Evolutionary conservation across 192 early-diverging fungal genomes (phyloP), one percentile per base, ranked within the genome.

Genomic region (Diversispora eburnea): DNA sequence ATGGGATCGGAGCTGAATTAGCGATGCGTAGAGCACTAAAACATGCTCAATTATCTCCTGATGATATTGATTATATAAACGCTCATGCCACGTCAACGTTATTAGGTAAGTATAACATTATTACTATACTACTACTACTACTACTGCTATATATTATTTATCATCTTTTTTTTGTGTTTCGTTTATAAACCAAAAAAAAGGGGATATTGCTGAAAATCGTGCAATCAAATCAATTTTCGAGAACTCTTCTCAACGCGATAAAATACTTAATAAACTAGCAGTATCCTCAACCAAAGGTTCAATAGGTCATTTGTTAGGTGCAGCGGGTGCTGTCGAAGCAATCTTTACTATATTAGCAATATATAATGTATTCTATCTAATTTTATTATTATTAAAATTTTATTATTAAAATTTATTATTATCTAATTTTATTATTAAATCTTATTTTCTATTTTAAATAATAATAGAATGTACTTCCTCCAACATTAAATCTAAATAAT

Each of bases 221-320:
- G 94, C 96, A 7, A 95, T 98, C 58, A 88, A 90, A 70, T 60
- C 82, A 3, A 87, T 96, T 22, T 95, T 97, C 12, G 51, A 54
- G n/a, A 17, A 9, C 12, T 7, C 51, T 17, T 33, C 25, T 85
- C 81, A 79, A 20, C n/a, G 13, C 12, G 17, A 17, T 45, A 20
- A 3, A 5, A 22, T 5, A 52, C 12, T 1, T 60, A 78, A 80
- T 9, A 72, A 83, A 48, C 72, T 94, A 4, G 88, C 90, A 7
- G 90, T 96, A 2, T 96, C 94, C 7, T 94, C 94, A 3, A 96
- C 93, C 12, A 98, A 98, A 72, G 89, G 94, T 25, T 90, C 96
- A 3, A 91, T 90, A 0, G 96, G 96, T 8, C 96, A 98, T 81
- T 80, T 98, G 57, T 82, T 98, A n/a, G 96, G 96, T 0, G 96